Conservation (phyloP, 345 rosid species). For the Bretschneidera sinensis region DNA sequence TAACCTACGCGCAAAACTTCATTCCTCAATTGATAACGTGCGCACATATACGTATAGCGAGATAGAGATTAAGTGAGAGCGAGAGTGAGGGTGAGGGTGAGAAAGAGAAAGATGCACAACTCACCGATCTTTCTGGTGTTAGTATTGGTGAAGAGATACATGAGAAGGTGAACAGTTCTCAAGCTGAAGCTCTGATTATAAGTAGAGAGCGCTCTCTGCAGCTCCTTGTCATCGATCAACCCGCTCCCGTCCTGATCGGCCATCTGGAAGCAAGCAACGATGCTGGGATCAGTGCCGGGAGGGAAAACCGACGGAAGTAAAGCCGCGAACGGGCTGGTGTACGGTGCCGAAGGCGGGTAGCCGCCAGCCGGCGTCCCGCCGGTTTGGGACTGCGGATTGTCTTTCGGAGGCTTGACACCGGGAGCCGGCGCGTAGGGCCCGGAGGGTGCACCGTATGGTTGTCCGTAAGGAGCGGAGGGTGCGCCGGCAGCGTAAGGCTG, state of each 20-base stretch:
- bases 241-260: slow-evolving; percentile 95
- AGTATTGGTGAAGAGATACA: slow-evolving; percentile 75
- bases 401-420: slow-evolving; percentile 63
- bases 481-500: slow-evolving; percentile 34
- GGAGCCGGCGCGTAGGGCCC: slow-evolving; percentile 37
- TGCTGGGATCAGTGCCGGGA: slow-evolving; percentile 81
- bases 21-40: neutral
- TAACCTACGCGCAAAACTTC: neutral
- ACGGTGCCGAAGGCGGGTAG: slow-evolving; percentile 34
- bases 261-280: slow-evolving; percentile 69
- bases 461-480: slow-evolving; percentile 31
- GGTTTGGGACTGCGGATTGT: slow-evolving; percentile 40
- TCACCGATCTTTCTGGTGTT: slow-evolving; percentile 77
- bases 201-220: slow-evolving; percentile 77
- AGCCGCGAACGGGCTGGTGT: slow-evolving; percentile 64
- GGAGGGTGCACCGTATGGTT: slow-evolving; percentile 37
- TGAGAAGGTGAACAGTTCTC: slow-evolving; percentile 81
- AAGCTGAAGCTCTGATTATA: slow-evolving; percentile 83
- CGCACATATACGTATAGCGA: neutral
- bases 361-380: slow-evolving; percentile 25
- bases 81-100: neutral
- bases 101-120: neutral
- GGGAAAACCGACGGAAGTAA: slow-evolving; percentile 77
- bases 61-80: neutral
- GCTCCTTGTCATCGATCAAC: slow-evolving; percentile 78